Percentiles rank a stretch among this genome's conserved stretches.
Conservation (phyloP, 208 protist genomes). For the Acanthamoeba sp. region DNA sequence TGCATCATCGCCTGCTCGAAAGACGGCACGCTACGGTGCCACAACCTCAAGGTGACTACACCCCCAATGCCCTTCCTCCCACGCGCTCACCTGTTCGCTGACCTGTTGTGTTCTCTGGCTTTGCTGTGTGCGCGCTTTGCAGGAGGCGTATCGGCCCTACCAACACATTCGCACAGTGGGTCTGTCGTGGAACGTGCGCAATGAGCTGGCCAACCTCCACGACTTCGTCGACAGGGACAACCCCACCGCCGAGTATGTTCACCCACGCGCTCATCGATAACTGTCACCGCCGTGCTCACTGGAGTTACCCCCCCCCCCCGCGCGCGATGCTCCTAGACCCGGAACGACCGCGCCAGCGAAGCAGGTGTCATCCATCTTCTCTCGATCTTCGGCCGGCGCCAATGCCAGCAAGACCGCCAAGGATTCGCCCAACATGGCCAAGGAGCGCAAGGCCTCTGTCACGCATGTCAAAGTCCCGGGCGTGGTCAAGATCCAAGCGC, state of each 20-base stretch:
- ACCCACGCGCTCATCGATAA: not conserved
- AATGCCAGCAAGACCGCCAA: not conserved
- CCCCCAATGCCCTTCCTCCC: not conserved
- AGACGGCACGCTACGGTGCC: constrained; percentile 71
- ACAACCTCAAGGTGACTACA: constrained; percentile 14
- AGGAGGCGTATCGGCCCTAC: constrained; percentile 82
- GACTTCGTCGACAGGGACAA: constrained; percentile 80
- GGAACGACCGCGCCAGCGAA: not conserved
- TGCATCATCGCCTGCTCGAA: constrained; percentile 79
- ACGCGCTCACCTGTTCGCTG: not conserved
- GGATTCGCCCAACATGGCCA: not conserved
- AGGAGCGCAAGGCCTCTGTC: not conserved
- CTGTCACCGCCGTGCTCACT: not conserved
- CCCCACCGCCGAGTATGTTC: constrained; percentile 9
- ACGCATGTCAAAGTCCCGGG: not conserved
- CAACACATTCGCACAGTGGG: constrained; percentile 80
- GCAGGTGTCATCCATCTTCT: constrained; percentile 5
- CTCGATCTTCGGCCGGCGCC: not conserved
- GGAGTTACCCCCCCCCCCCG: too few relatives aligned
- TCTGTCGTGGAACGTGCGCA: constrained; percentile 78
- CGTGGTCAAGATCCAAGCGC: not conserved
- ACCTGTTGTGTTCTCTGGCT: too few relatives aligned
- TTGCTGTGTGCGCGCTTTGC: not conserved
- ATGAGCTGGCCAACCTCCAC: constrained; percentile 75
- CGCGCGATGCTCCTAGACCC: too few relatives aligned